Evolutionary conservation across 345 rosid species (phyloP), one percentile per base, ranked within the genome.

Genomic region (Eucalyptus pumila): DNA sequence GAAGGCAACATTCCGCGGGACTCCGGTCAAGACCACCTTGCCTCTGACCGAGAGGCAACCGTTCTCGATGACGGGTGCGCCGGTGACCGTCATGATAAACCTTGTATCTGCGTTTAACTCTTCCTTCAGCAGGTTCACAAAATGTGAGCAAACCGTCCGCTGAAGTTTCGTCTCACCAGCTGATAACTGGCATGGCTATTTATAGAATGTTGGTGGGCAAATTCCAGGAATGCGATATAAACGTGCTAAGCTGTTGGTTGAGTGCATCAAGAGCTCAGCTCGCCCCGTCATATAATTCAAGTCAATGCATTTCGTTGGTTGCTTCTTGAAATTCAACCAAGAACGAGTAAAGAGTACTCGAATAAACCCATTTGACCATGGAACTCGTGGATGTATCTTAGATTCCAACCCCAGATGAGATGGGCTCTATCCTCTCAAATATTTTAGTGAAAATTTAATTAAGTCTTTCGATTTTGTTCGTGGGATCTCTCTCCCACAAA

Each of bases 31-130:
- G 50, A 94, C 88, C 89, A 88, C 90, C 90, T 92, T 94, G 90
- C 94, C 94, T 60, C 94, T 69, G 44, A 94, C 94, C 92, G 87
- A 56, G 91, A 95, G 92, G 87, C 92, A 69, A 86, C 95, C 94
- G 67, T 93, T 88, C 86, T 67, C 81, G 88, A 95, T 88, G 87
- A 65, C 30, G 51, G 93, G 90, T 15, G 90, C 40, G 40, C 92
- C 89, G 4, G 87, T 89, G 91, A 94, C 88, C 30, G 94, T 91
- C 95, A 94, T 89, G 14, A 21, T 11, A 76, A 76, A 72, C 13
- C 81, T 37, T 37, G 45, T 19, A 6, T 72, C 81, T 72, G 5
- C 81, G 81, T 19, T 72, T 10, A 19, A 19, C 44, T 19, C 45
- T 37, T 72, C 81, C 81, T 72, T 19, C 12, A 72, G 81, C 81